Evolutionary conservation across 345 rosid species (phyloP), one percentile per base, ranked within the genome.

Genomic region (Lagerstroemia speciosa): DNA sequence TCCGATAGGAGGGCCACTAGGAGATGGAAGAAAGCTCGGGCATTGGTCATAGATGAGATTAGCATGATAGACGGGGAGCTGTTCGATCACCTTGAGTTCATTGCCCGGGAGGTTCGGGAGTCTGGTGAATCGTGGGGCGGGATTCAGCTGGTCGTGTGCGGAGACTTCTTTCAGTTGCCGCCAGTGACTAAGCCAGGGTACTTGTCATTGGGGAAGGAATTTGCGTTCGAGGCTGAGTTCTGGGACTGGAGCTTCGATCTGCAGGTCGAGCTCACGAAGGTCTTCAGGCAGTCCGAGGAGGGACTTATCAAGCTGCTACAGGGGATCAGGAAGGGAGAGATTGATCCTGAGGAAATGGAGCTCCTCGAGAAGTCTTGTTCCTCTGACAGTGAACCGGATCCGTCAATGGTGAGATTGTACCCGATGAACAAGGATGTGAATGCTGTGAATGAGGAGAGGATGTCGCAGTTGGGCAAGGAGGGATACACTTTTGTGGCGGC

Each of bases 211-310:
- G 41, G 46, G 1, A 73, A 73, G 65, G 74, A 73, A 71, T 82
- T 79, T 52, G 79, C 81, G 1, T 77, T 82, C 57, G 79, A 77
- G 66, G 81, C 81, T 17, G 78, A 77, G 45, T 82, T 79, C 58
- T 82, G 81, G 81, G 60, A 73, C 62, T 20, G 46, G 14, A 79
- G 76, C 76, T 82, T 79, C 30, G 76, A 75, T 26, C 38, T 63
- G 22, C 79, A 77, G 66, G 34, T 77, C 41, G 78, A 82, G 61
- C 76, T 75, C 33, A 69, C 77, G 8, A 61, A 68, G 77, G 73
- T 75, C 8, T 75, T 73, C 45, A 66, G 83, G 72, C 83, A 79
- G 64, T 75, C 81, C 3, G 83, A 82, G n/a, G 58, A 72, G 38
- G 31, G 64, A 50, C 74, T 79, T 19, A 48, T 77, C 60, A 62